Base-by-base conservation (phyloP, 2,329 filamentous ascomycete genomes). In the Aspergillus costaricaensis region DNA sequence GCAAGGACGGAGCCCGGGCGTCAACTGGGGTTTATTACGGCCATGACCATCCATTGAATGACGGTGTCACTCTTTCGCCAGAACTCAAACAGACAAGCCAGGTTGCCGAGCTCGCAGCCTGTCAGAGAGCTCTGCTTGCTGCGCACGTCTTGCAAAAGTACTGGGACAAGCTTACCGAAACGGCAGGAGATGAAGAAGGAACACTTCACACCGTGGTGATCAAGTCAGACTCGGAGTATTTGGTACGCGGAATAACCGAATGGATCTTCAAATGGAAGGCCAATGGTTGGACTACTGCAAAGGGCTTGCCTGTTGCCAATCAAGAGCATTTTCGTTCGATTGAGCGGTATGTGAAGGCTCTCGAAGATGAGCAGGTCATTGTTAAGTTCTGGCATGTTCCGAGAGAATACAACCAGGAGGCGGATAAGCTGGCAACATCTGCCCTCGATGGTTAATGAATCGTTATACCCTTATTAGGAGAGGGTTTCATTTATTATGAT, bases 101-200 rank as follows among this genome's bases (percentile, higher is more conserved):
- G 51, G 30, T 62, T 0, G 56, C 60, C 10, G 60, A 56, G 4
- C 14, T 62, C 3, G 36, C 21, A 15, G 56, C 51, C 1, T 59
- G 60, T 7, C 2, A 19, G 15, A 10, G 8, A 4, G 49, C 39
- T 36, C 7, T 50, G 36, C 2, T 9, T 10, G 9, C 3, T 15
- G 54, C 32, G 15, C 4, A 8, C 9, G n/a, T 7, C 19, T 19
- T 53, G 1, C 39, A 17, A 4, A 14, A 8, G 3, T 7, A 3
- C 1, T 17, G 17, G 7, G 41, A 21, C 2, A 8, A 10, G 12
- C 4, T 10, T 12, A 5, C 0, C 8, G n/a, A 4, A 19, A 21
- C 21, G 17, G 2, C 8, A 10, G 39, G n/a, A 5, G 5, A 12
- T 19, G 39, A 5, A 19, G 9, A 43, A 17, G 9, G 2, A 19